Percentiles rank a stretch among this genome's conserved stretches.
These are phyloP conservation scores for Castanea crenata DNA, from an alignment of 306 rosid genomes.

Conservation along the genomic window DNA sequence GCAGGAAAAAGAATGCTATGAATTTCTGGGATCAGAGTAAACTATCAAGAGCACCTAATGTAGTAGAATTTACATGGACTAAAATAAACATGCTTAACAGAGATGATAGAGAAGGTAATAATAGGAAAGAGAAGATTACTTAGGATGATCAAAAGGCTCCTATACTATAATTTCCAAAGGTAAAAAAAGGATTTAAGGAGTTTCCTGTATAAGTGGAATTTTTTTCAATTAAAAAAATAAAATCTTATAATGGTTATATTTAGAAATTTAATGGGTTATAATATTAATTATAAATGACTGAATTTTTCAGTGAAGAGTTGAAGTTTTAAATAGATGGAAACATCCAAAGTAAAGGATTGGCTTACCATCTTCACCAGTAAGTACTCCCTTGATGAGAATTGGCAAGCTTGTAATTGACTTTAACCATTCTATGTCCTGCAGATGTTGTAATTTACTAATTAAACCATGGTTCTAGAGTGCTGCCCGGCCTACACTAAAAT, in stretches of 20 bases:
- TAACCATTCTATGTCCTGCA: conserved; percentile 37
- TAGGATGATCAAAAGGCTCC: not conserved
- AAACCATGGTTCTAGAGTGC: not conserved
- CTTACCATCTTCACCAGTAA: conserved; percentile 33
- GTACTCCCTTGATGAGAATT: conserved; percentile 32
- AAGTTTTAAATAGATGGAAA: not conserved
- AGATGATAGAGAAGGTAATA: not conserved
- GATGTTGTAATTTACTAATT: not conserved
- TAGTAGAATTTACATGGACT: not conserved
- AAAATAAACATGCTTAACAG: not conserved
- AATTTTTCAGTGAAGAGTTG: not conserved
- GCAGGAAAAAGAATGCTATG: not conserved
- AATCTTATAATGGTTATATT: not conserved
- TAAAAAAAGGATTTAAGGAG: not conserved
- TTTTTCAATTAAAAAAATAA: not conserved
- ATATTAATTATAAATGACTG: not conserved
- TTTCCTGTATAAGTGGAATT: not conserved
- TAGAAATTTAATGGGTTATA: not conserved
- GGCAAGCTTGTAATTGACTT: conserved; percentile 32
- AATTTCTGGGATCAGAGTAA: not conserved
- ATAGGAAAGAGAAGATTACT: not conserved
- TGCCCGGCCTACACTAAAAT: not conserved
- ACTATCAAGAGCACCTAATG: not conserved
- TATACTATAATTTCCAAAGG: not conserved
- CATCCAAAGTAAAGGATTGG: not conserved